Evolutionary conservation across 2,329 filamentous ascomycete genomes (phyloP).

Genomic region (Fusarium coicis): DNA sequence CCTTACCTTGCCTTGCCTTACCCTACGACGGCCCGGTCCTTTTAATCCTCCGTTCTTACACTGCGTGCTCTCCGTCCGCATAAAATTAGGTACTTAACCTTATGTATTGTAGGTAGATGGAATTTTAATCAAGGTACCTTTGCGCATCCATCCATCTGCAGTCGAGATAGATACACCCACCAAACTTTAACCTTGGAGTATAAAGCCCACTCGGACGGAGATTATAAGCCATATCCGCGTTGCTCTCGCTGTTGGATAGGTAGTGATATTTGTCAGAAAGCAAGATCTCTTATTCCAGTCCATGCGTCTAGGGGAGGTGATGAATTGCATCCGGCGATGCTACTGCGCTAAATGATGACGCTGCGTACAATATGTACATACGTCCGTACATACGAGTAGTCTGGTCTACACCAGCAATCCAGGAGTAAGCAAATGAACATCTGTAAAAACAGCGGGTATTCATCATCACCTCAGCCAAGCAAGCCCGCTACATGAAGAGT

Average conservation of each 20-base stretch:
- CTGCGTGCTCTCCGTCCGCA: background rate
- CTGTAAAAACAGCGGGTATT: background rate
- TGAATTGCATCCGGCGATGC: constrained; percentile 3
- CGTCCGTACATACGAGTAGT: background rate
- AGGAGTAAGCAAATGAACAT: background rate
- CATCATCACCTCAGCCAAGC: background rate
- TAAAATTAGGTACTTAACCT: background rate
- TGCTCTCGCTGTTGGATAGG: background rate
- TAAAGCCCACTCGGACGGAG: background rate
- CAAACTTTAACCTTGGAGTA: background rate
- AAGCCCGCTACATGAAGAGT: background rate
- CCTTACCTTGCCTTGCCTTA: background rate
- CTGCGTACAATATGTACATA: background rate
- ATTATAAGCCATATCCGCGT: background rate
- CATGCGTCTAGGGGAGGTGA: constrained; percentile 8
- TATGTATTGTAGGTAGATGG: background rate
- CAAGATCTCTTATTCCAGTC: background rate
- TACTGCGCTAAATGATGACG: constrained; percentile 18
- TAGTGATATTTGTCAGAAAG: background rate
- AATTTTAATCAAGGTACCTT: background rate
- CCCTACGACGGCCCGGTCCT: constrained; percentile 32
- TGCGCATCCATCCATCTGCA: background rate
- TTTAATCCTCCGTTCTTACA: constrained; percentile 13
- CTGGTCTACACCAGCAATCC: background rate
- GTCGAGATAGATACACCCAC: background rate